phyloP scores from a whole-genome alignment of 2,329 filamentous ascomycete species.

The Annulohypoxylon truncatum region DNA sequence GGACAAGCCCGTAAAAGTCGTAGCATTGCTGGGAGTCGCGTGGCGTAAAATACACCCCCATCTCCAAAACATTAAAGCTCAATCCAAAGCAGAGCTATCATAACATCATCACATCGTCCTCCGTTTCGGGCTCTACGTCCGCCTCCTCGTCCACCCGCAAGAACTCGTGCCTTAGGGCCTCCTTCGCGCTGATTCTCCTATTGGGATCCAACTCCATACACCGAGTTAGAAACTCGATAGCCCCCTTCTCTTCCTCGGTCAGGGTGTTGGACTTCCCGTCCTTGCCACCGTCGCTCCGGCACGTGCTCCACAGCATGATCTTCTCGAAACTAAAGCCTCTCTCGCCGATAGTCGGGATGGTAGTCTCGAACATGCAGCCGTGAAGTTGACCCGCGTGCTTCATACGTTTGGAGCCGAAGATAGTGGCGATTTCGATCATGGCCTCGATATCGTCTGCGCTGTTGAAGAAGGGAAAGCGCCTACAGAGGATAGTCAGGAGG shows the following conservation, averaged over 20 bases:
- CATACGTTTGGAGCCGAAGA: slow-evolving; percentile 90
- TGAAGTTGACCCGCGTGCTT: slow-evolving; percentile 83
- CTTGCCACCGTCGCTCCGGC: slow-evolving; percentile 72
- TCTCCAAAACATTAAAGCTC: not conserved
- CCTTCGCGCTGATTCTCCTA: slow-evolving; percentile 77
- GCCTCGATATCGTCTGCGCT: slow-evolving; percentile 98
- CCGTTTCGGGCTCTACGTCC: slow-evolving; percentile 40
- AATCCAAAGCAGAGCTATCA: slow-evolving; percentile 30
- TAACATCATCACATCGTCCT: slow-evolving; percentile 56
- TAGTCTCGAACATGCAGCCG: slow-evolving; percentile 92
- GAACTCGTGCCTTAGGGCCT: slow-evolving; percentile 80
- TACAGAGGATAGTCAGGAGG: slow-evolving; percentile 90
- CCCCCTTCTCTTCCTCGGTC: slow-evolving; percentile 75
- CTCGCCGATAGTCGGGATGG: slow-evolving; percentile 88
- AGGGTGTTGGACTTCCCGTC: slow-evolving; percentile 64
- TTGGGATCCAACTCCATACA: slow-evolving; percentile 82
- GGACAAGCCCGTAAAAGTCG: not conserved
- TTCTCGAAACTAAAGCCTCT: slow-evolving; percentile 90
- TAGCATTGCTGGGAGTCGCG: not conserved
- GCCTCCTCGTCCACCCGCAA: slow-evolving; percentile 58
- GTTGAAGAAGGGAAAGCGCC: slow-evolving; percentile 98
- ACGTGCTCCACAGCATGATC: slow-evolving; percentile 95
- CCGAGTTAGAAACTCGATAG: slow-evolving; percentile 75
- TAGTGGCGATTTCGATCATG: slow-evolving; percentile 95
- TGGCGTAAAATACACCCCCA: not conserved